phyloP scores from a whole-genome alignment of 1,284 basidiomycete species.

The Fomitopsis schrenkii region DNA sequence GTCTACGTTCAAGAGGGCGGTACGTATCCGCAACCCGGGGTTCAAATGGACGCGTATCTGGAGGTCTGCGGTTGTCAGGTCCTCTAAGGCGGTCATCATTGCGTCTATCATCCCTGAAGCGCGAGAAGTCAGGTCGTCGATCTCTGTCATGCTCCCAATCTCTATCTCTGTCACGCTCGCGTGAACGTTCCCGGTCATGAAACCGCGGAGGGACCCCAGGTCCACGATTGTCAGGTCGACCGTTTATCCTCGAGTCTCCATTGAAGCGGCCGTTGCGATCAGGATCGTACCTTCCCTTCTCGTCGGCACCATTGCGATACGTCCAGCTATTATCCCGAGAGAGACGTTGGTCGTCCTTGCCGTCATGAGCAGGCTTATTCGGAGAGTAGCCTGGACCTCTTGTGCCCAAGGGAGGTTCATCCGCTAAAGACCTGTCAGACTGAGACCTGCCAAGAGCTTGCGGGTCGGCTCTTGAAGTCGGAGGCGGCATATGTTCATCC shows the following conservation, averaged over 20 bases:
- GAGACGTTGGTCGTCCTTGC: slow-evolving; percentile 17
- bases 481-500: not conserved
- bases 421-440: slow-evolving; percentile 17
- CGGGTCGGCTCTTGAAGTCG: slow-evolving; percentile 5
- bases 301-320: slow-evolving; percentile 17
- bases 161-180: slow-evolving; percentile 19
- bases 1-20: slow-evolving; percentile 22
- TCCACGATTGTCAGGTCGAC: slow-evolving; percentile 12
- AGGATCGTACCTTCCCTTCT: slow-evolving; percentile 13
- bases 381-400: slow-evolving; percentile 8
- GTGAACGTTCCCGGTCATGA: slow-evolving; percentile 20
- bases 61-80: slow-evolving; percentile 21
- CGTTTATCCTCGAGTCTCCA: slow-evolving; percentile 10
- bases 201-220: slow-evolving; percentile 12
- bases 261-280: slow-evolving; percentile 13
- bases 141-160: slow-evolving; percentile 22
- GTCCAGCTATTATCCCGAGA: slow-evolving; percentile 17
- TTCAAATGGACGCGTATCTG: slow-evolving; percentile 25
- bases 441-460: slow-evolving; percentile 6
- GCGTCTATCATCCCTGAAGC: slow-evolving; percentile 22
- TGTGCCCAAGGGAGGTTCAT: slow-evolving; percentile 11
- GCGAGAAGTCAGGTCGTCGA: slow-evolving; percentile 19
- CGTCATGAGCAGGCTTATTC: slow-evolving; percentile 14
- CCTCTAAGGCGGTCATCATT: slow-evolving; percentile 22
- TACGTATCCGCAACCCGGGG: slow-evolving; percentile 14